Conservation (phyloP, 2,329 filamentous ascomycete genomes). For the Fusarium sp. region DNA sequence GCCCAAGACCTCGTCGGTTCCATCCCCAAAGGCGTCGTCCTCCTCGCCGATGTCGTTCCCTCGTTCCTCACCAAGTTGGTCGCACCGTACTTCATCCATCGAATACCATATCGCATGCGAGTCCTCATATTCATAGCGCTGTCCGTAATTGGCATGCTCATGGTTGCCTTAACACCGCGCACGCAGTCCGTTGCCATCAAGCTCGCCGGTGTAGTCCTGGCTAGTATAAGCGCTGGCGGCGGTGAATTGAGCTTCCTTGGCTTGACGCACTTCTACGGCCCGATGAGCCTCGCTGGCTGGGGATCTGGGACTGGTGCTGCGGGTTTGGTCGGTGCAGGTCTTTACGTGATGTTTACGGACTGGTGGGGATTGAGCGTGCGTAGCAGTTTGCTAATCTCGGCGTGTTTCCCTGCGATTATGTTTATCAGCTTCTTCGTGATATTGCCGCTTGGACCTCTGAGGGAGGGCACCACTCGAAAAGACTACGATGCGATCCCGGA, state of each 20-base stretch:
- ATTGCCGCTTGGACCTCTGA: constrained; percentile 74
- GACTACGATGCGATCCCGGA: constrained; percentile 65
- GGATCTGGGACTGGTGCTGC: constrained; percentile 91
- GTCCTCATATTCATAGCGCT: constrained; percentile 78
- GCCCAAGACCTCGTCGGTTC: constrained; percentile 95
- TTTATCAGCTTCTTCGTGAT: constrained; percentile 85
- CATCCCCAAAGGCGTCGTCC: constrained; percentile 89
- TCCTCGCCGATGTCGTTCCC: constrained; percentile 91
- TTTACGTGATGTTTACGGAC: constrained; percentile 88
- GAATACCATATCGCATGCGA: constrained; percentile 80
- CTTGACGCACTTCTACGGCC: constrained; percentile 92
- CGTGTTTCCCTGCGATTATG: constrained; percentile 84
- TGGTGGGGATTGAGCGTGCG: constrained; percentile 79
- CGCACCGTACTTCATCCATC: constrained; percentile 93
- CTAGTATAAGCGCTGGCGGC: constrained; percentile 84
- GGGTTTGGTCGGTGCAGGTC: constrained; percentile 83
- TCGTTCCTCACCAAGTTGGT: constrained; percentile 88
- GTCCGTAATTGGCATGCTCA: constrained; percentile 86
- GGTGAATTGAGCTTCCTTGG: constrained; percentile 93
- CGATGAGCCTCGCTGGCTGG: constrained; percentile 88
- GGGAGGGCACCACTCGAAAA: constrained; percentile 52
- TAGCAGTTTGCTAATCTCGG: constrained; percentile 78
- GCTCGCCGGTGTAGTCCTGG: constrained; percentile 83
- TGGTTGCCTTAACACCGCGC: constrained; percentile 82
- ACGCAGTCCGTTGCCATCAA: constrained; percentile 74